Evolutionary conservation across 768 basidiomycete species (phyloP).

Genomic region (Tubosaeta brunneosetosa): DNA sequence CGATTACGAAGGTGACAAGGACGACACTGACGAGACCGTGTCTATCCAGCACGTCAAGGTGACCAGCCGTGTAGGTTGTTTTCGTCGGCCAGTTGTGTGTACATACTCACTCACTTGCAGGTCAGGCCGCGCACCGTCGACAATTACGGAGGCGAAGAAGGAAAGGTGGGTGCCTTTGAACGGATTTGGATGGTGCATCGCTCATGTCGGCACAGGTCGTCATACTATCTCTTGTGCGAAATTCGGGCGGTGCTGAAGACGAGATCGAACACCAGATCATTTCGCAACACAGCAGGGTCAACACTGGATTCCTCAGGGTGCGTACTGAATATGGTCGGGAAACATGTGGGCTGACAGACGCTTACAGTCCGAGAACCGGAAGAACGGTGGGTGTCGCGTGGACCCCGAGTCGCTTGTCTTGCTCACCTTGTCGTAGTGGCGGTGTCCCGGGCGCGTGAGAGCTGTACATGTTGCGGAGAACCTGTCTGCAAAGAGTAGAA

Average conservation of each 20-base stretch:
- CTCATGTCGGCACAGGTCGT: constrained; percentile 43
- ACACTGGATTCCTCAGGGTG: constrained; percentile 74
- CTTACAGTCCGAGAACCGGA: constrained; percentile 49
- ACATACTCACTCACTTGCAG: constrained; percentile 30
- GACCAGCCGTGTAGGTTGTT: constrained; percentile 43
- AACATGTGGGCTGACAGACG: neutral
- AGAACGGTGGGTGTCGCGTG: constrained; percentile 38
- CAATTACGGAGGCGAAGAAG: constrained; percentile 75
- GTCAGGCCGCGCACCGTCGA: constrained; percentile 71
- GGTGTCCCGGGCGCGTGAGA: constrained; percentile 67
- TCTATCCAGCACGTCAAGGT: constrained; percentile 47
- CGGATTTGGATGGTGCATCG: neutral
- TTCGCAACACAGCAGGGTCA: constrained; percentile 23
- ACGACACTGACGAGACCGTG: constrained; percentile 27
- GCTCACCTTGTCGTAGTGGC: constrained; percentile 43
- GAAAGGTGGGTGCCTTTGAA: constrained; percentile 34
- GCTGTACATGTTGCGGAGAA: constrained; percentile 61
- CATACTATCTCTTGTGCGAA: constrained; percentile 71
- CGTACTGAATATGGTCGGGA: neutral
- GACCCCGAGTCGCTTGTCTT: neutral
- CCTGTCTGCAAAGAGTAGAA: constrained; percentile 43
- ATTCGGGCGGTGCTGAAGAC: constrained; percentile 49
- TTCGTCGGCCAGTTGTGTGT: neutral
- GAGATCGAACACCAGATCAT: constrained; percentile 18
- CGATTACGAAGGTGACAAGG: constrained; percentile 41